Evolutionary conservation across 306 rosid genomes (phyloP).

Genomic region (Luffa acutangula): DNA sequence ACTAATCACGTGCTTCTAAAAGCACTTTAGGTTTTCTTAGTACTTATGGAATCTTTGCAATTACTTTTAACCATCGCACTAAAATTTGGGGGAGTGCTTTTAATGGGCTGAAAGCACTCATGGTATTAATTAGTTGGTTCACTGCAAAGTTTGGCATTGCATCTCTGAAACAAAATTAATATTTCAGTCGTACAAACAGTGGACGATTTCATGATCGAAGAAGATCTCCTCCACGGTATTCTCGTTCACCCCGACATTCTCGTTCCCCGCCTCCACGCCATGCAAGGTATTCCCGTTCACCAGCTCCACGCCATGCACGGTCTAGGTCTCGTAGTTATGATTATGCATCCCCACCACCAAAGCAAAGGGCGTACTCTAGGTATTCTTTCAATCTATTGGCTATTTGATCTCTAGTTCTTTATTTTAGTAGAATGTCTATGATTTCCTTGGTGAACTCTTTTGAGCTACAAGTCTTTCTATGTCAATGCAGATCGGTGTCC

Average conservation of each 20-base stretch:
- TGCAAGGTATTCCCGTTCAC: conserved; percentile 35
- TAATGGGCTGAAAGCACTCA: neutral
- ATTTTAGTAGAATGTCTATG: neutral
- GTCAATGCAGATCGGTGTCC: conserved; percentile 49
- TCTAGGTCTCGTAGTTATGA: conserved; percentile 63
- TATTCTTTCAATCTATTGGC: conserved; percentile 7
- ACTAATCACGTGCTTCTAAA: neutral
- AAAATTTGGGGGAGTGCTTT: neutral
- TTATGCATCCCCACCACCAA: conserved; percentile 62
- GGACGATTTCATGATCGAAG: conserved; percentile 55
- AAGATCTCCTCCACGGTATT: conserved; percentile 71
- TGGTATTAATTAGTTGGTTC: neutral
- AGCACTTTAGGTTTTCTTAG: neutral
- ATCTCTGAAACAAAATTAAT: neutral
- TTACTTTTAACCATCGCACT: neutral
- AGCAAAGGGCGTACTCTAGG: conserved; percentile 71
- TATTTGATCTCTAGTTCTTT: neutral
- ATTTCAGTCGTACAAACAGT: conserved; percentile 15
- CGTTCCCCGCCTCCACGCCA: conserved; percentile 69
- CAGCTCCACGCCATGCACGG: conserved; percentile 60
- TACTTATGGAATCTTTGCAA: too few species aligned
- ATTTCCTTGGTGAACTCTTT: neutral
- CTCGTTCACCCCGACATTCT: conserved; percentile 42
- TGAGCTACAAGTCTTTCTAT: neutral
- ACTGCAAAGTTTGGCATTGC: neutral